phyloP scores from a whole-genome alignment of 2,329 filamentous ascomycete genomes.

The Thielaviopsis ethacetica region DNA sequence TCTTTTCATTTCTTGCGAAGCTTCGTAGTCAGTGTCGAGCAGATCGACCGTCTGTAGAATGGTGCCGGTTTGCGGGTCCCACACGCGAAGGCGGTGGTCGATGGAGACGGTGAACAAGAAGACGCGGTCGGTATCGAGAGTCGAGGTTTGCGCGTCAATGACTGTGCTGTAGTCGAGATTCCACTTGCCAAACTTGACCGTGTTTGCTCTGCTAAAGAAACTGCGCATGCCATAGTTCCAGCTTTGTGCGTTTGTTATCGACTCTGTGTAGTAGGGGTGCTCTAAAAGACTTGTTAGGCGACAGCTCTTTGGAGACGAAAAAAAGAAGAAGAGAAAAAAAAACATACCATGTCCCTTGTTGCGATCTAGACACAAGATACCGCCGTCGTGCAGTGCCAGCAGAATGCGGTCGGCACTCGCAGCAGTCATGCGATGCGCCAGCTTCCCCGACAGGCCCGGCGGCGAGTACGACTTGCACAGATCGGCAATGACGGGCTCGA shows the following conservation, averaged over 20 bases:
- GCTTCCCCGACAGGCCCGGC: constrained; percentile 58
- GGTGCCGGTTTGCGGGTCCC: constrained; percentile 72
- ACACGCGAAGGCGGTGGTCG: constrained; percentile 76
- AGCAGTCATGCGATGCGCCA: constrained; percentile 66
- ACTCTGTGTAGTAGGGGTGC: constrained; percentile 45
- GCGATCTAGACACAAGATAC: constrained; percentile 54
- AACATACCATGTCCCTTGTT: constrained; percentile 30
- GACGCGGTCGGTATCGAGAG: constrained; percentile 31
- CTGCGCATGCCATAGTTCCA: constrained; percentile 53
- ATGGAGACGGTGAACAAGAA: constrained; percentile 60
- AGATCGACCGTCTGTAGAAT: constrained; percentile 65
- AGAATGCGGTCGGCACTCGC: constrained; percentile 58
- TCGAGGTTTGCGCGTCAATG: constrained; percentile 41
- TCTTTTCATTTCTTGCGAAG: constrained; percentile 47
- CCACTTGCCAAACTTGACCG: constrained; percentile 44
- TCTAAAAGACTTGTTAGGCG: constrained; percentile 11
- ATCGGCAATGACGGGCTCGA: constrained; percentile 58
- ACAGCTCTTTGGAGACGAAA: constrained; percentile 15
- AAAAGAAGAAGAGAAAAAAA: not conserved
- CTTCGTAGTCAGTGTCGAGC: constrained; percentile 47
- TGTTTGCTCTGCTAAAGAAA: constrained; percentile 47
- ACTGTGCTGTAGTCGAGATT: constrained; percentile 53
- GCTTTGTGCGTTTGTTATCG: constrained; percentile 55
- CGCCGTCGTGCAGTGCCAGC: constrained; percentile 66
- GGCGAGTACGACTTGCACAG: constrained; percentile 61